Conservation (phyloP, 2,329 filamentous ascomycete species). For the Aspergillus pseudoterreus region DNA sequence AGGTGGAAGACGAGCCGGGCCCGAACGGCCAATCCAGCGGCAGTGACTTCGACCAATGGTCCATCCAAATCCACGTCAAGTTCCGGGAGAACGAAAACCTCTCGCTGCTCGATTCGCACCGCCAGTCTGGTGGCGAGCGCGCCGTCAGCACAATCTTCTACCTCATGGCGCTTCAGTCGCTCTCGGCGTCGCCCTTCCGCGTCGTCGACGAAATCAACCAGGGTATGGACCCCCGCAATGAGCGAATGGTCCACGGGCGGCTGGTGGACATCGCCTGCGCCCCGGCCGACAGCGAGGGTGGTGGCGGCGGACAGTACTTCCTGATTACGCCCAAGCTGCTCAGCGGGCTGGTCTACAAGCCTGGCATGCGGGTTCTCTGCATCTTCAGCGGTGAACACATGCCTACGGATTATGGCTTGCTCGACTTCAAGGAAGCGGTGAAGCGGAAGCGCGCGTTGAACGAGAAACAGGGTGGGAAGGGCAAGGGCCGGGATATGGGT, state of each 20-base stretch:
- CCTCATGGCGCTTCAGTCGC: constrained; percentile 92
- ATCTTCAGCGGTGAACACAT: constrained; percentile 80
- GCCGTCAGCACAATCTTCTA: constrained; percentile 98
- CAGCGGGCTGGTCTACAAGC: constrained; percentile 77
- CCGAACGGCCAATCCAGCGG: constrained; percentile 29
- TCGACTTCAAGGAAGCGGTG: constrained; percentile 37
- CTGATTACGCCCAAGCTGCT: constrained; percentile 96
- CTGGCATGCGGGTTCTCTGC: constrained; percentile 87
- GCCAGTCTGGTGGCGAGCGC: constrained; percentile 93
- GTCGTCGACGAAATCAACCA: constrained; percentile 99
- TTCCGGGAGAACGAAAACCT: constrained; percentile 85
- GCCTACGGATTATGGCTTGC: constrained; percentile 35
- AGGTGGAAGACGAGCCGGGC: constrained; percentile 49
- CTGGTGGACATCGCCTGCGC: constrained; percentile 95
- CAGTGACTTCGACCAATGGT: constrained; percentile 90
- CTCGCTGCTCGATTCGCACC: constrained; percentile 81
- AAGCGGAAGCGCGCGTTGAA: constrained; percentile 30
- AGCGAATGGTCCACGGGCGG: constrained; percentile 94
- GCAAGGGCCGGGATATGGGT: constrained; percentile 14
- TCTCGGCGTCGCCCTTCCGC: constrained; percentile 91
- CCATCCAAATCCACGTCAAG: constrained; percentile 88
- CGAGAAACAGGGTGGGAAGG: constrained; percentile 11
- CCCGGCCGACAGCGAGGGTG: constrained; percentile 47
- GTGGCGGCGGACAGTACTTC: constrained; percentile 72
- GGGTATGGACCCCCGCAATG: constrained; percentile 98